phyloP scores from a whole-genome alignment of 768 basidiomycete genomes.

The Boletus huronensis region DNA sequence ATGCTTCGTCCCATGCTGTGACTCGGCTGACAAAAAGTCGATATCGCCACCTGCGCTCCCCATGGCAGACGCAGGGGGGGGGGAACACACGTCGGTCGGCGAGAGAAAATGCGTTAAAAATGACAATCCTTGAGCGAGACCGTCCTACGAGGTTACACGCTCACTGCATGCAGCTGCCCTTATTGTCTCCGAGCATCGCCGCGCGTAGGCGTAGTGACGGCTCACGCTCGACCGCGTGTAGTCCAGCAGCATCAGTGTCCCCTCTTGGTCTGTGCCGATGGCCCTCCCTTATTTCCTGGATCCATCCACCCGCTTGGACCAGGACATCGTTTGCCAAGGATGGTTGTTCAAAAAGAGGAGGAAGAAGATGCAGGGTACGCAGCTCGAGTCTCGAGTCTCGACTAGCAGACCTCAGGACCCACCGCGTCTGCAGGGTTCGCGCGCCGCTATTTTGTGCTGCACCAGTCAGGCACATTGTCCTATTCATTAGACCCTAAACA shows the following conservation, averaged over 20 bases:
- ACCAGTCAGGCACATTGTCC: slow-evolving; percentile 63
- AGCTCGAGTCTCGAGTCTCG: neutral
- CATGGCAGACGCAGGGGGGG: neutral
- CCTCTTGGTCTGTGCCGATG: slow-evolving; percentile 6
- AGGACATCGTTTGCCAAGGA: slow-evolving; percentile 53
- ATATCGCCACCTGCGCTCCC: neutral
- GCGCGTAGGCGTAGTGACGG: neutral
- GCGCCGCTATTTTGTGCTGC: slow-evolving; percentile 73
- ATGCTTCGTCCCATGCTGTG: slow-evolving; percentile 23
- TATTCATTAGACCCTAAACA: slow-evolving; percentile 75
- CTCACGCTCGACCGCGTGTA: neutral
- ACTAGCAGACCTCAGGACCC: neutral
- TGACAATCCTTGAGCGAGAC: neutral
- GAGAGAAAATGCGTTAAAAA: slow-evolving; percentile 13
- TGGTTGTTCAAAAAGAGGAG: slow-evolving; percentile 86
- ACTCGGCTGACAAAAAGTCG: slow-evolving; percentile 3
- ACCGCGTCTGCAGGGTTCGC: slow-evolving; percentile 60
- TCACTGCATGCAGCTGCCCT: neutral
- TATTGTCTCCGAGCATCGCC: slow-evolving; percentile 12
- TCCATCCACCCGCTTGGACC: slow-evolving; percentile 3
- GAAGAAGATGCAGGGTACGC: slow-evolving; percentile 81
- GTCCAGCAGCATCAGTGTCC: neutral
- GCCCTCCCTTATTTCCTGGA: slow-evolving; percentile 10
- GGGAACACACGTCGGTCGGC: neutral
- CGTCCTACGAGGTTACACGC: slow-evolving; percentile 3